phyloP scores from a whole-genome alignment of 805 yeast species.

The Kluyveromyces nonfermentans region DNA sequence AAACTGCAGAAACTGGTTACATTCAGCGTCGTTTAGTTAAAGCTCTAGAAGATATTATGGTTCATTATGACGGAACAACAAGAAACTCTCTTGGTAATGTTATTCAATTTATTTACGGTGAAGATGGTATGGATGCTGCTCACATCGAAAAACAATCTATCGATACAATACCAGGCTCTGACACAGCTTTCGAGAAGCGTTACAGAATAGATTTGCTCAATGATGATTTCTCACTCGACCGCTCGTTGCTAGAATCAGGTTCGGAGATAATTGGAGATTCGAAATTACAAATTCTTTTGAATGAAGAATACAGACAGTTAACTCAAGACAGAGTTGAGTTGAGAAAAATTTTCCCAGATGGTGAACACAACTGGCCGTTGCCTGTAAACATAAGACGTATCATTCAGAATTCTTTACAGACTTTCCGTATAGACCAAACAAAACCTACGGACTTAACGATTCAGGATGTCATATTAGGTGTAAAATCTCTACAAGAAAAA shows the following conservation, averaged over 20 bases:
- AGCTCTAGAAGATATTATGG: conserved; percentile 95
- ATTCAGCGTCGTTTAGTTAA: conserved; percentile 96
- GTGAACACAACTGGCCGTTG: conserved; percentile 95
- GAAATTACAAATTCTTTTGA: conserved; percentile 69
- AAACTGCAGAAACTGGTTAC: conserved; percentile 98
- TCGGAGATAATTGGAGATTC: conserved; percentile 85
- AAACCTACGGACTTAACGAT: conserved; percentile 86
- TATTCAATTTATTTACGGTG: conserved; percentile 95
- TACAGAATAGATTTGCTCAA: conserved; percentile 83
- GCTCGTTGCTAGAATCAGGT: conserved; percentile 77
- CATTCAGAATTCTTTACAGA: conserved; percentile 93
- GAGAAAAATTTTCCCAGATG: conserved; percentile 80
- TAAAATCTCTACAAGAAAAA: conserved; percentile 55
- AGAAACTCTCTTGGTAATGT: conserved; percentile 96
- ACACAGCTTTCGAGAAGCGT: conserved; percentile 68
- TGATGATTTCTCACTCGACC: conserved; percentile 50
- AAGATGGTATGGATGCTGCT: conserved; percentile 97
- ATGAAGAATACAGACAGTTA: conserved; percentile 76
- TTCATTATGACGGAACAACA: conserved; percentile 95
- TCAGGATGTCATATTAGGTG: conserved; percentile 67
- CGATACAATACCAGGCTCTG: conserved; percentile 92
- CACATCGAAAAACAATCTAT: conserved; percentile 94
- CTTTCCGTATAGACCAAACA: conserved; percentile 85
- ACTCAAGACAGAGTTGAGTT: conserved; percentile 66
- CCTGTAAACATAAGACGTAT: conserved; percentile 97